Base-by-base conservation (phyloP, 192 early-diverging fungal species). In the Coemansia javaensis region DNA sequence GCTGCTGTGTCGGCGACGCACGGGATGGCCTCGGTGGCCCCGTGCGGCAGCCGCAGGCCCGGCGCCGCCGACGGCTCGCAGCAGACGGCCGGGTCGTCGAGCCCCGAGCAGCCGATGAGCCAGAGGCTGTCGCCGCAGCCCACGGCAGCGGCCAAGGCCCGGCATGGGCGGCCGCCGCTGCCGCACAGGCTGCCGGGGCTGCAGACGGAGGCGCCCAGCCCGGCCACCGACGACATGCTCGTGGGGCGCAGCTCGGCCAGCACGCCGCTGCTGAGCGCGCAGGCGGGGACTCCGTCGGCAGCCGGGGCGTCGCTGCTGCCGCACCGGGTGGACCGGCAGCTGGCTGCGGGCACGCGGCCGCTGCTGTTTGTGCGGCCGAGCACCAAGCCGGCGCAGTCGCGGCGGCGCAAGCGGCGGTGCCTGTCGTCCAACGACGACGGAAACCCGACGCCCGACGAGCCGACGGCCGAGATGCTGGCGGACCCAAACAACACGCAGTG, bases 321-420 rank as follows among this genome's bases (percentile, higher is more conserved):
- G 12, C 65, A 75, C 45, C 64, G 71, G 12, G 71, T 75, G 13
- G 71, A 75, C 31, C 53, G 71, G 15, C 71, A 75, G 54, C 34
- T 75, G 35, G 65, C 65, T 5, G 63, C 50, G 13, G 67, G 50
- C 5, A 35, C 63, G 11, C 71, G 71, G 1, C 71, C 71, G 17
- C 52, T 75, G 22, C 36, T 75, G 24, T 75, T 75, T 47, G 71
- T 67, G 32, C 71, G 71, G 10, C 71, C 71, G 6, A 55, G 44
- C 7, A 27, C 40, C 44, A 63, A 54, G 33, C 50, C 48, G 11
- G 59, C 38, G 20, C 51, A 54, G 22, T 37, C 63, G 13, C 38
- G 59, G 24, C 53, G 64, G n/a, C 71, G 71, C 46, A 61, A 63
- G 14, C 53, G 65, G 7, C 64, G 65, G 28, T 75, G 71, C 47